Conservation (phyloP, 257 asterid species). For the Sherardia arvensis region DNA sequence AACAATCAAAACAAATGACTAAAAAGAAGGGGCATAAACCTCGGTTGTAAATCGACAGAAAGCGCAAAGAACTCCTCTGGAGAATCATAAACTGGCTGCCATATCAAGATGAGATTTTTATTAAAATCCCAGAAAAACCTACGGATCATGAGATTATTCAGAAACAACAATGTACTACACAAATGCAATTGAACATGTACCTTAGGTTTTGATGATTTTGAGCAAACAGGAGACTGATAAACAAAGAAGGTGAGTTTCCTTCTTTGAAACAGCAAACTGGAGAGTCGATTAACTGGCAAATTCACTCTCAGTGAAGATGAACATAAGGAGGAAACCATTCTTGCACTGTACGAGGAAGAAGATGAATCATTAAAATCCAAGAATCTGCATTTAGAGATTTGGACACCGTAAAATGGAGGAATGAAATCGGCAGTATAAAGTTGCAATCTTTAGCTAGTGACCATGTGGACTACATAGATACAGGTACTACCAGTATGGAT, state of each 20-base stretch:
- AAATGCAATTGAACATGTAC: slow-evolving; percentile 19
- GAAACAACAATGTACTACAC: no score
- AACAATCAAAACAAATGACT: neutral
- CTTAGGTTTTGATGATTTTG: slow-evolving; percentile 32
- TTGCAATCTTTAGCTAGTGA: neutral
- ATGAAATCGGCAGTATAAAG: neutral
- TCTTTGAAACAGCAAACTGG: no score
- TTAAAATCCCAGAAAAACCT: neutral
- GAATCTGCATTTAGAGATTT: neutral
- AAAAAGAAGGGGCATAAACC: slow-evolving; percentile 30
- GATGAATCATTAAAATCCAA: neutral
- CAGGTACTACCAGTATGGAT: neutral
- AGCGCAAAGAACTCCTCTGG: slow-evolving; percentile 83
- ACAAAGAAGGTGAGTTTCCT: slow-evolving; percentile 28
- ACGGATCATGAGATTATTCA: neutral
- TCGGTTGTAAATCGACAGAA: slow-evolving; percentile 55
- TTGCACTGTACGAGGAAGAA: neutral
- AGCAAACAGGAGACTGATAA: slow-evolving; percentile 25
- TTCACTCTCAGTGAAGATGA: slow-evolving; percentile 36
- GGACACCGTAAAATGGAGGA: neutral
- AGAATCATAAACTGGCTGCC: slow-evolving; percentile 70
- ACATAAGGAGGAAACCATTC: slow-evolving; percentile 39
- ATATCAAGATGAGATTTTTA: slow-evolving; percentile 1
- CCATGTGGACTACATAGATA: neutral
- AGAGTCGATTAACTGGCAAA: no score